A percentile compares a stretch with the other conserved stretches of the same genome.
phyloP scores from a whole-genome alignment of 495 filamentous ascomycete genomes.

The Trypethelium eluteriae region DNA sequence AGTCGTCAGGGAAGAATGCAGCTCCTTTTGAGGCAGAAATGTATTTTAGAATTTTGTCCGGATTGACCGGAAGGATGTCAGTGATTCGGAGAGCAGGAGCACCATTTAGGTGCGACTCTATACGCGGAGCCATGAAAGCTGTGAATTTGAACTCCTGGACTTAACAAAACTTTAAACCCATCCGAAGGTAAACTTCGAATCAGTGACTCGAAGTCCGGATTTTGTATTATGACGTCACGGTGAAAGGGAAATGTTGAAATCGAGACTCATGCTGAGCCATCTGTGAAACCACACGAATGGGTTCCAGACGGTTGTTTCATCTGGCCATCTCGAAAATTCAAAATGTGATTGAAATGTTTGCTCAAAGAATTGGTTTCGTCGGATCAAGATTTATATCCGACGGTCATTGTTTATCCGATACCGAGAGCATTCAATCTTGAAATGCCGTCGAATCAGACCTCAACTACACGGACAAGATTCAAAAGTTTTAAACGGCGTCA shows the following conservation, averaged over 20 bases:
- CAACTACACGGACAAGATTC: too few species aligned
- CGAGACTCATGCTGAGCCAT: too few species aligned
- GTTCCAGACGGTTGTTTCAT: background rate
- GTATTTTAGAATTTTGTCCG: background rate
- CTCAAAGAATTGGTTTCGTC: background rate
- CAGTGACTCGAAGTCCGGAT: background rate
- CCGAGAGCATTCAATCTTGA: background rate
- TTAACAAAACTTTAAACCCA: background rate
- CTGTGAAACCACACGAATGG: background rate
- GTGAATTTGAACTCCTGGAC: background rate
- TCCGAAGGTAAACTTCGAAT: background rate
- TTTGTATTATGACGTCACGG: background rate
- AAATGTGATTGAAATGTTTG: background rate
- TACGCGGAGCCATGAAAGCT: background rate
- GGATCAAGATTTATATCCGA: background rate
- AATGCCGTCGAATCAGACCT: too few species aligned
- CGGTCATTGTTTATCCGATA: background rate
- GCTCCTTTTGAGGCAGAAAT: background rate
- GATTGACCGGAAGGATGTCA: background rate
- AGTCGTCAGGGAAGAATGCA: constrained; percentile 18
- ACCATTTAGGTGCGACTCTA: background rate
- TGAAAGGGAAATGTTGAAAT: background rate
- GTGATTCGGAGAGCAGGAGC: background rate
- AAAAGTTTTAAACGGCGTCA: too few species aligned
- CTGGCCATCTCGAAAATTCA: background rate